Base-by-base conservation (phyloP, 129 eudicot species). In the Kitagawia praeruptora region DNA sequence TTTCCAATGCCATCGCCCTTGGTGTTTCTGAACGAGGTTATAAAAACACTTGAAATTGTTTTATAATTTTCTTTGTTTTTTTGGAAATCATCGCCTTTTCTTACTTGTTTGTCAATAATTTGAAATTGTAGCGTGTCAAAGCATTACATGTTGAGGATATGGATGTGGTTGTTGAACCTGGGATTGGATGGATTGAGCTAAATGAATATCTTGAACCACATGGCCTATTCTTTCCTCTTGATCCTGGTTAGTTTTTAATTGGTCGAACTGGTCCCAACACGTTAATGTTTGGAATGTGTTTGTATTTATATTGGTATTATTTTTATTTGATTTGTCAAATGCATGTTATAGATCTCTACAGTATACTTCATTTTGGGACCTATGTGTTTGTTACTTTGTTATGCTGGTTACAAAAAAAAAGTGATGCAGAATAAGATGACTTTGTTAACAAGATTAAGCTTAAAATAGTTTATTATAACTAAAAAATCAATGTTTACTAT, bases 151-250 rank as follows among this genome's bases (percentile, higher is more conserved):
- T 96, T 70, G 82, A 87, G 85, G 98, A 96, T 85, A 96, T 96
- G 99, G 99, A 96, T 90, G 98, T 96, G 66, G 95, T 96, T 76
- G 99, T 96, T 78, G 99, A 96, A 76, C 98, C 99, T 81, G 99
- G 99, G 80, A 96, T 92, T 82, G 99, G 99, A 82, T 96, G 99
- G 99, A 90, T 90, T 91, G 99, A 96, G 51, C 96, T 96, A 71
- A 96, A 96, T 85, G 99, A 96, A 64, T 96, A 89, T 80, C 85
- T 96, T 72, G 98, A 92, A 82, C 98, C 99, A 46, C 82, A 89
- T 84, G 99, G 99, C 75, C 88, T 96, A 81, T 92, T 96, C 83
- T 96, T 96, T 70, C 99, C 99, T 73, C 92, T 96, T 74, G 99
- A 96, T 86, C 99, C 99, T 25, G 99, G 98, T 95, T 40, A 85